phyloP scores from a whole-genome alignment of 1,284 basidiomycete genomes.

The Austroboletus novae-zelandiae region DNA sequence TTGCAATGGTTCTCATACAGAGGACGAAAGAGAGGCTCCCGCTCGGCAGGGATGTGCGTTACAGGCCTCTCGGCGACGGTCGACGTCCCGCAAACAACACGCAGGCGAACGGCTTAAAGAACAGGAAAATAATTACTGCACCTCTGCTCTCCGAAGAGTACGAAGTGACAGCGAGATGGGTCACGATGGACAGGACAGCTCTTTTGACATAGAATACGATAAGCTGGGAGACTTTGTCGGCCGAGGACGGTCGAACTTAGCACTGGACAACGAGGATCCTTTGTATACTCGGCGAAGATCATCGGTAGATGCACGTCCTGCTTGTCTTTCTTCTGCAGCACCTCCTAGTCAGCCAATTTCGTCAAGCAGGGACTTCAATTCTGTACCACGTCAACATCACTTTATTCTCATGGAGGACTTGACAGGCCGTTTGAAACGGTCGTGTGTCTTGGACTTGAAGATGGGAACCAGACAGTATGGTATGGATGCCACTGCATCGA shows the following conservation, averaged over 20 bases:
- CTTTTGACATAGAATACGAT: conserved; percentile 52
- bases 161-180: conserved; percentile 58
- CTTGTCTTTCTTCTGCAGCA: conserved; percentile 11
- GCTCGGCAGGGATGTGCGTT: conserved; percentile 45
- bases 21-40: conserved; percentile 44
- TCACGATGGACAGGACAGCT: conserved; percentile 27
- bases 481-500: conserved; percentile 87
- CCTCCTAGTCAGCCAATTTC: conserved; percentile 30
- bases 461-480: conserved; percentile 99
- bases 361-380: conserved; percentile 33
- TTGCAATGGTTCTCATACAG: conserved; percentile 39
- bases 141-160: conserved; percentile 50
- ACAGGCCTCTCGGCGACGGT: conserved; percentile 36
- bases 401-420: conserved; percentile 99
- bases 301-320: conserved; percentile 40
- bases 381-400: conserved; percentile 85
- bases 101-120: conserved; percentile 40
- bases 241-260: conserved; percentile 17
- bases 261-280: conserved; percentile 24
- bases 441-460: conserved; percentile 97
- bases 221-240: conserved; percentile 28
- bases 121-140: conserved; percentile 31
- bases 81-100: conserved; percentile 37
- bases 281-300: conserved; percentile 48
- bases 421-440: conserved; percentile 89